phyloP scores from a whole-genome alignment of 1,139 yeast species.

The Taphrina wiesneri region DNA sequence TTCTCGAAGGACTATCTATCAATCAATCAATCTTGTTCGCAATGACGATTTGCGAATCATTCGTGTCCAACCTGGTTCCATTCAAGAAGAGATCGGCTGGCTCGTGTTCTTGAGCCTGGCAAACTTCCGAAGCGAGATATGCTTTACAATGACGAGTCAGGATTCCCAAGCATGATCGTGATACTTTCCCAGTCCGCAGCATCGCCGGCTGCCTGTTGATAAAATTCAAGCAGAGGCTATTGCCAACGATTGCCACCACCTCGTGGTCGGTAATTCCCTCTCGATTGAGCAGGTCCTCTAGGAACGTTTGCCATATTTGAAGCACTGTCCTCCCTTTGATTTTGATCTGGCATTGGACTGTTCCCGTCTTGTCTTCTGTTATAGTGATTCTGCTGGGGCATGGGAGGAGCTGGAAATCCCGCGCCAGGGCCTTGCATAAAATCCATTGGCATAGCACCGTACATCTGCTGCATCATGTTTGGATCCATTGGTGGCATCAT shows the following conservation, averaged over 20 bases:
- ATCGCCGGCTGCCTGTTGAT: too few species aligned
- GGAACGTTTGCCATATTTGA: constrained; percentile 5
- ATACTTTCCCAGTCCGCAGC: too few species aligned
- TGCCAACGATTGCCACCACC: constrained; percentile 15
- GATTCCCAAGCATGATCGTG: too few species aligned
- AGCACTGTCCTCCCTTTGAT: constrained; percentile 7
- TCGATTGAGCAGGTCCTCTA: constrained; percentile 9
- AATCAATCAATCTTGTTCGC: too few species aligned
- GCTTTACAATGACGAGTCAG: too few species aligned
- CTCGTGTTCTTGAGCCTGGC: too few species aligned
- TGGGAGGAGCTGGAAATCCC: neutral
- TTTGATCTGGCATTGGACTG: neutral
- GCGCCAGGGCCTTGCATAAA: constrained; percentile 9
- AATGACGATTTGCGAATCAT: too few species aligned
- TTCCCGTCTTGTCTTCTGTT: neutral
- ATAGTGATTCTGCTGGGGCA: constrained; percentile 4
- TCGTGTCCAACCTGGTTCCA: too few species aligned
- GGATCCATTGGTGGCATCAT: constrained; percentile 36
- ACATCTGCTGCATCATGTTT: constrained; percentile 24
- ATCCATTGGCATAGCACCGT: constrained; percentile 19
- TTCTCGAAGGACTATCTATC: too few species aligned
- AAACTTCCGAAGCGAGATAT: too few species aligned
- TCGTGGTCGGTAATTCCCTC: neutral
- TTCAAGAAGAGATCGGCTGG: too few species aligned
- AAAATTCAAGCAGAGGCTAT: neutral